Evolutionary conservation across 208 protist species (phyloP).

Genomic region (Crithidia expoeki): DNA sequence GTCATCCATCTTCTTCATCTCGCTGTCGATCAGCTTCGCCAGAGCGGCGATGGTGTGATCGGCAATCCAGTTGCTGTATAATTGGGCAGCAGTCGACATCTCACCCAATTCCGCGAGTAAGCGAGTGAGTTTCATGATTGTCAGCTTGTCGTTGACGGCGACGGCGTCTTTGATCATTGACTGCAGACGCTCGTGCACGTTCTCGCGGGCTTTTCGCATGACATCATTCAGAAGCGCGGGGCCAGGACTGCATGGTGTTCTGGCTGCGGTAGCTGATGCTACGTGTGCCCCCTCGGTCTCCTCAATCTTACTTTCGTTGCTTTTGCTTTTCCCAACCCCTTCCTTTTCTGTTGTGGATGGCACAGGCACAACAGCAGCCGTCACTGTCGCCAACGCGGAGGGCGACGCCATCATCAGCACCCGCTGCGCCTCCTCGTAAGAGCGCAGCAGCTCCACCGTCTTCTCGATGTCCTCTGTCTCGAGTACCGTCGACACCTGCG

Average conservation of each 20-base stretch:
- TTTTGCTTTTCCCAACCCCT: not conserved
- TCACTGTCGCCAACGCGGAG: slow-evolving; percentile 5
- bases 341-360: not conserved
- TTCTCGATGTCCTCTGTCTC: slow-evolving; percentile 50
- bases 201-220: slow-evolving; percentile 29
- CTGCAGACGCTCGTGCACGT: slow-evolving; percentile 38
- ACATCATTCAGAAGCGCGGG: slow-evolving; percentile 21
- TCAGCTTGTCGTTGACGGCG: slow-evolving; percentile 70
- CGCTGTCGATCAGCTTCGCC: slow-evolving; percentile 63
- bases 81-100: slow-evolving; percentile 31
- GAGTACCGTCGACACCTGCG: slow-evolving; percentile 36
- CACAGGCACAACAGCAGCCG: not conserved
- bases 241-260: not conserved
- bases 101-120: slow-evolving; percentile 62
- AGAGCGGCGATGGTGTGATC: slow-evolving; percentile 63
- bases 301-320: not conserved
- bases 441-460: slow-evolving; percentile 56
- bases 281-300: not conserved
- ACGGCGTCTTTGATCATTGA: slow-evolving; percentile 40
- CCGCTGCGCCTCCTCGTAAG: slow-evolving; percentile 64
- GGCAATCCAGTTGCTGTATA: slow-evolving; percentile 77
- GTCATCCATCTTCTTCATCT: slow-evolving; percentile 80
- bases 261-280: not conserved
- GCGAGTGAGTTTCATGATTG: slow-evolving; percentile 56
- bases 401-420: slow-evolving; percentile 32